These are phyloP conservation scores for Nakataea oryzae DNA, from an alignment of 2,329 filamentous ascomycete genomes.

Conservation along the genomic window DNA sequence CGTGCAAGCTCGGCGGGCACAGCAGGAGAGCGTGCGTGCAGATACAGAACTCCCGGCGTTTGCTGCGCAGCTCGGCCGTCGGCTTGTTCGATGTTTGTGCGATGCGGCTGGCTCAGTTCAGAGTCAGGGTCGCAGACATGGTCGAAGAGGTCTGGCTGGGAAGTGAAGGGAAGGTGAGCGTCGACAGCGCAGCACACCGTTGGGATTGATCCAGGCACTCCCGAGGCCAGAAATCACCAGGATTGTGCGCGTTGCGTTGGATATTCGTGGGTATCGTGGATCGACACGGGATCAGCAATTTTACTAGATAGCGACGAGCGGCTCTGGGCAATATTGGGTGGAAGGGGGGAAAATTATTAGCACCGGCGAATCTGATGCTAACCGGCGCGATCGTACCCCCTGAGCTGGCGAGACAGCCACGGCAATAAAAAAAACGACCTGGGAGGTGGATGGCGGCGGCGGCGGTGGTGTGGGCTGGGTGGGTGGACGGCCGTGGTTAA, in stretches of 20 bases:
- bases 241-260: background rate
- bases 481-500: background rate
- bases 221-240: background rate
- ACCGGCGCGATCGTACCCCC: background rate
- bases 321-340: background rate
- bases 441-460: background rate
- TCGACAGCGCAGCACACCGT: background rate
- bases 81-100: background rate
- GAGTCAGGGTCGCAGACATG: background rate
- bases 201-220: background rate
- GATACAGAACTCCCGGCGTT: background rate
- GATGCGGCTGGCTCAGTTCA: background rate
- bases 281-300: background rate
- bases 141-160: background rate
- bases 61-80: background rate
- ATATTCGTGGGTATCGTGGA: background rate
- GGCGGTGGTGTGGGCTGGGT: background rate
- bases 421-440: background rate
- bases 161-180: background rate
- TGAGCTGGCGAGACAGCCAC: background rate
- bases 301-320: background rate
- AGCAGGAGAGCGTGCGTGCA: background rate
- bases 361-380: background rate
- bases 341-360: background rate
- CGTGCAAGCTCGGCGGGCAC: background rate